Percentiles rank a stretch among this genome's conserved stretches.
These are phyloP conservation scores for Retiboletus flavoniger DNA, from an alignment of 1,284 basidiomycete genomes.

Conservation along the genomic window DNA sequence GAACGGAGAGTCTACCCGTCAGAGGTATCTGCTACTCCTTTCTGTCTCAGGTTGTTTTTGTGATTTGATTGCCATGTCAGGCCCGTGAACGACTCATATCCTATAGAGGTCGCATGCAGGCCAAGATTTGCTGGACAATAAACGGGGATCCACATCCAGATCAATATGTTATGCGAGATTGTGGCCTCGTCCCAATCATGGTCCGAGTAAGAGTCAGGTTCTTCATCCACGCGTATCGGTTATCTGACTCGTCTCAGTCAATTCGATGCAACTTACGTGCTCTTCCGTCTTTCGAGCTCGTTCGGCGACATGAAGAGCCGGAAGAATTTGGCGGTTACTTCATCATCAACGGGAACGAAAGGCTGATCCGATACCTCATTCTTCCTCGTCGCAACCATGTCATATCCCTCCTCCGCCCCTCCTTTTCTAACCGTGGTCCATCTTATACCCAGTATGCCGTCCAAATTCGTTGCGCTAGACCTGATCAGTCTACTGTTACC, in stretches of 20 bases:
- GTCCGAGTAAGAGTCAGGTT: slow-evolving; percentile 68
- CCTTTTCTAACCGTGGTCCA: slow-evolving; percentile 89
- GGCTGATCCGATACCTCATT: slow-evolving; percentile 96
- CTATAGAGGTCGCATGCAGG: slow-evolving; percentile 90
- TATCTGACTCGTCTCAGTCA: slow-evolving; percentile 55
- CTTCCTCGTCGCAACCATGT: slow-evolving; percentile 89
- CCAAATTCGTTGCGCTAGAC: slow-evolving; percentile 92
- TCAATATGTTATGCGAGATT: slow-evolving; percentile 79
- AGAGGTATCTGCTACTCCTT: slow-evolving; percentile 57
- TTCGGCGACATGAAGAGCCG: slow-evolving; percentile 90
- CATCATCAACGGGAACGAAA: slow-evolving; percentile 98
- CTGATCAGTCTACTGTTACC: slow-evolving; percentile 89
- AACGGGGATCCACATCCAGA: slow-evolving; percentile 63
- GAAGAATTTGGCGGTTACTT: slow-evolving; percentile 99
- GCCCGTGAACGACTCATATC: slow-evolving; percentile 90
- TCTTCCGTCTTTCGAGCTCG: slow-evolving; percentile 85
- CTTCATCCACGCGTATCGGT: slow-evolving; percentile 1
- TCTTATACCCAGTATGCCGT: slow-evolving; percentile 95
- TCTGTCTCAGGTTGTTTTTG: background rate
- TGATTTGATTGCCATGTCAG: slow-evolving; percentile 41
- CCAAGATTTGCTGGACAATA: slow-evolving; percentile 86
- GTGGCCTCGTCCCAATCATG: slow-evolving; percentile 95
- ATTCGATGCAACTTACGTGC: slow-evolving; percentile 88
- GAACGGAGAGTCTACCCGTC: slow-evolving; percentile 86
- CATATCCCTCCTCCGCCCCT: slow-evolving; percentile 81